Evolutionary conservation across 2,329 filamentous ascomycete genomes (phyloP).

Genomic region (Sordariomycetes sp.): DNA sequence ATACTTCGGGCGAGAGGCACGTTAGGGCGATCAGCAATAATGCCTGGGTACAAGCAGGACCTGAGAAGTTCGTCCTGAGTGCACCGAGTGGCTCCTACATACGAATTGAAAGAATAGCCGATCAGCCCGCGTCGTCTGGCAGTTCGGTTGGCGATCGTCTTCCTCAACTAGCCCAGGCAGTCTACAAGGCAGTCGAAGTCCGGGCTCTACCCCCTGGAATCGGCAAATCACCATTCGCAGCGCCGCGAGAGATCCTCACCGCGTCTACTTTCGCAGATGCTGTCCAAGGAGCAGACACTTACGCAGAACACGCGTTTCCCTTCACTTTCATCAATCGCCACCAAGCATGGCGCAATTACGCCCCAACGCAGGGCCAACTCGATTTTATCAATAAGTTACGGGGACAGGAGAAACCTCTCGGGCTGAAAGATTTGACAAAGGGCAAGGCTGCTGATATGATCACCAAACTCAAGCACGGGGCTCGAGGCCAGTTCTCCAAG

Average conservation of each 20-base stretch:
- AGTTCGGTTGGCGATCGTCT: constrained; percentile 8
- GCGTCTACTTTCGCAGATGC: constrained; percentile 62
- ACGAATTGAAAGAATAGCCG: constrained; percentile 34
- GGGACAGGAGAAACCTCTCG: constrained; percentile 41
- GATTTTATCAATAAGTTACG: constrained; percentile 61
- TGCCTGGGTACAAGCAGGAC: constrained; percentile 76
- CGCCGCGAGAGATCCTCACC: constrained; percentile 58
- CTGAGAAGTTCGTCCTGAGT: constrained; percentile 61
- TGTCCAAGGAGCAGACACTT: constrained; percentile 79
- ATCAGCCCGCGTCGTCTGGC: constrained; percentile 1
- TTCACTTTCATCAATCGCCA: constrained; percentile 55
- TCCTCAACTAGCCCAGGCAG: no score
- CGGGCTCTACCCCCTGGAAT: constrained; percentile 32
- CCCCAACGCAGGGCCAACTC: constrained; percentile 58
- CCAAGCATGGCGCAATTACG: constrained; percentile 60
- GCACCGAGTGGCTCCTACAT: constrained; percentile 55
- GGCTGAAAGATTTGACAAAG: constrained; percentile 54
- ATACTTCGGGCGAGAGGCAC: constrained; percentile 68
- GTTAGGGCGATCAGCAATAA: constrained; percentile 67
- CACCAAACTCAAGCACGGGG: constrained; percentile 81
- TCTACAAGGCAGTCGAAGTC: constrained; percentile 37
- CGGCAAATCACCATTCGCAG: constrained; percentile 53
- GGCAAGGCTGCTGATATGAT: constrained; percentile 86
- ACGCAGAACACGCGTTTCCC: constrained; percentile 58
- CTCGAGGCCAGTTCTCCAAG: constrained; percentile 50